Percentiles rank a stretch among this genome's conserved stretches.
Evolutionary conservation across 1,139 yeast genomes (phyloP).

Genomic region (Blastobotrys capitulatus): DNA sequence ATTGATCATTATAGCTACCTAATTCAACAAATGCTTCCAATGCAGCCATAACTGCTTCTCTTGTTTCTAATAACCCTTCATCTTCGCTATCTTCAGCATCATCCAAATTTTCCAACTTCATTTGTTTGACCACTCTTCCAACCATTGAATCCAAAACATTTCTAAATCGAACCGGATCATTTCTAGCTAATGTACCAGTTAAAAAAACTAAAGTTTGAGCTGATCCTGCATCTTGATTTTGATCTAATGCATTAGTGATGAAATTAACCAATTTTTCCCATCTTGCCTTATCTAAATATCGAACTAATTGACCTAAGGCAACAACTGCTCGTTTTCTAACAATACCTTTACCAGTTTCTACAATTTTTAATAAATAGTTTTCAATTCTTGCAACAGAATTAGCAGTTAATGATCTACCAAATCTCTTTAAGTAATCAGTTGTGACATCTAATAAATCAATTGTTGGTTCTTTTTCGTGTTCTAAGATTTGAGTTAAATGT

Average conservation of each 20-base stretch:
- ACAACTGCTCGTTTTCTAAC: conserved; percentile 41
- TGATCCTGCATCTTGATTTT: conserved; percentile 11
- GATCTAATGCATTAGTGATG: conserved; percentile 20
- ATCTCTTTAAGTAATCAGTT: conserved; percentile 50
- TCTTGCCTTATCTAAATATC: conserved; percentile 31
- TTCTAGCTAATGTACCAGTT: conserved; percentile 27
- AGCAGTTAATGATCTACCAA: conserved; percentile 46
- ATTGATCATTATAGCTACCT: conserved; percentile 26
- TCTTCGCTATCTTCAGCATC: conserved; percentile 15
- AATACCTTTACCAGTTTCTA: conserved; percentile 26
- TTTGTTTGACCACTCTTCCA: conserved; percentile 21
- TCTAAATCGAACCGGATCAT: conserved; percentile 27
- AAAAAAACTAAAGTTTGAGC: conserved; percentile 24
- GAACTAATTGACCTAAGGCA: conserved; percentile 48
- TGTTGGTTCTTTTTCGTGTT: conserved; percentile 31
- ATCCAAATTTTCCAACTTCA: conserved; percentile 17
- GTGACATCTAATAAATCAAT: conserved; percentile 63
- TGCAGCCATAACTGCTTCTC: conserved; percentile 31
- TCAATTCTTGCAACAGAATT: conserved; percentile 41
- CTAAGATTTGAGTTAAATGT: conserved; percentile 32
- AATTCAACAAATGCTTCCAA: conserved; percentile 28
- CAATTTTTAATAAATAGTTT: conserved; percentile 21
- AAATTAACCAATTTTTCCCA: conserved; percentile 26
- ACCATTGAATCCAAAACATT: conserved; percentile 21
- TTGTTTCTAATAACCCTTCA: conserved; percentile 27